These are phyloP conservation scores for Fusarium zealandicum DNA, from an alignment of 2,329 filamentous ascomycete genomes.

Conservation along the genomic window DNA sequence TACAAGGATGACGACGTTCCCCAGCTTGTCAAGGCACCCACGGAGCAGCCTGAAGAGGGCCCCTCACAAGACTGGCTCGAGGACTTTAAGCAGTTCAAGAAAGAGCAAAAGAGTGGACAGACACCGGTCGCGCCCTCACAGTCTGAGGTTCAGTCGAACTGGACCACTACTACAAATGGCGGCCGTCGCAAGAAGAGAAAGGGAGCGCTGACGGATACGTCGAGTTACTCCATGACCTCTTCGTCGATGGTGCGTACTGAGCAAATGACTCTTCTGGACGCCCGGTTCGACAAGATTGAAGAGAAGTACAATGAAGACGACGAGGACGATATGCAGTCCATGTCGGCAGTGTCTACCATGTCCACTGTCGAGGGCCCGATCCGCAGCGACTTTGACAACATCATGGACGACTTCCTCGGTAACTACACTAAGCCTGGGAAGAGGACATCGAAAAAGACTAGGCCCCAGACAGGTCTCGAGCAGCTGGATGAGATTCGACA, in stretches of 20 bases:
- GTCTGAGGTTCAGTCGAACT: constrained; percentile 72
- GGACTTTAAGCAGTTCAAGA: constrained; percentile 95
- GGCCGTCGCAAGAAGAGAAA: constrained; percentile 93
- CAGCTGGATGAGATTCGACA: constrained; percentile 90
- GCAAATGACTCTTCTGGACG: constrained; percentile 83
- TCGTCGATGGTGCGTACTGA: constrained; percentile 88
- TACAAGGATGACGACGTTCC: constrained; percentile 58
- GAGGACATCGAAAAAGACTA: constrained; percentile 79
- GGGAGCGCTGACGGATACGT: constrained; percentile 87
- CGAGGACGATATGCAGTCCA: constrained; percentile 60
- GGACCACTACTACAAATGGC: constrained; percentile 79
- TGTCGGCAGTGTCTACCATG: constrained; percentile 67
- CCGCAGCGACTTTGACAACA: constrained; percentile 81
- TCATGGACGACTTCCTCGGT: constrained; percentile 92
- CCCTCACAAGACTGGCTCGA: constrained; percentile 85
- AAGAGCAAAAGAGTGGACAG: constrained; percentile 67
- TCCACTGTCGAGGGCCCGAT: constrained; percentile 74
- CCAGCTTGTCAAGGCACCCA: constrained; percentile 55
- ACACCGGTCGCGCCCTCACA: constrained; percentile 53
- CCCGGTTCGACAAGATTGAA: constrained; percentile 90
- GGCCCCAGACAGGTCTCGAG: constrained; percentile 80
- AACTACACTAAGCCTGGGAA: constrained; percentile 75
- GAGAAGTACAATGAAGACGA: constrained; percentile 69
- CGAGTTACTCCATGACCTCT: constrained; percentile 90
- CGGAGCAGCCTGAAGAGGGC: constrained; percentile 63